Base-by-base conservation (phyloP, 208 protist species). In the Trypanosoma boissoni region DNA sequence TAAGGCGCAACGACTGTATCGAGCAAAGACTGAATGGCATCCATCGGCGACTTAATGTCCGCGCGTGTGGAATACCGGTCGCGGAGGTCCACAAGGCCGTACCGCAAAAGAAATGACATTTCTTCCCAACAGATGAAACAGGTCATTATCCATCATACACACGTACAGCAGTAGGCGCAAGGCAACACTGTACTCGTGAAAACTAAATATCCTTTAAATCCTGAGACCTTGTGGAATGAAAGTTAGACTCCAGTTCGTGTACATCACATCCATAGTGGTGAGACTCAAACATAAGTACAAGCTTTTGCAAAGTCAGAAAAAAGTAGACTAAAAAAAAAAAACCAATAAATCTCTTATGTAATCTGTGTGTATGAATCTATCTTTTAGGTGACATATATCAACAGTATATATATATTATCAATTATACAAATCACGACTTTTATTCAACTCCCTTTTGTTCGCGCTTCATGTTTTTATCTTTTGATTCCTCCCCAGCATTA, bases 81-180 rank as follows among this genome's bases (percentile, higher is more conserved):
- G 8, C 44, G 29, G 18, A 88, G 27, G 56, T 89, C 74, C 9
- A 42, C 51, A 1, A 73, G 61, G 21, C 20, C 8, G 66, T 83
- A 91, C 18, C 83, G 87, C 0, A 83, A 83, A 7, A 83, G 87
- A 2, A 88, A 60, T 12, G 91, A 57, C 36, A 86, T 36, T 23
- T 83, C 87, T 27, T 94, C n/a, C 80, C 2, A 94, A 31, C 8
- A 89, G 39, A 31, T 87, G 51, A 12, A 84, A 68, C 39, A 90
- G 46, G 6, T 67, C 67, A 2, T 44, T 27, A 28, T 80, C 74
- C 8, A 58, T 60, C 0, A 91, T 45, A 26, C 86, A 80, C 12
- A 68, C 55, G 72, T 90, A 86, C 23, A 94, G 37, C 9, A 94
- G 66, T 2, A 62, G 61, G 36, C 87, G 83, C 1, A 80, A 74